Evolutionary conservation across 257 asterid species (phyloP).

Genomic region (Solanum chiquidenum): DNA sequence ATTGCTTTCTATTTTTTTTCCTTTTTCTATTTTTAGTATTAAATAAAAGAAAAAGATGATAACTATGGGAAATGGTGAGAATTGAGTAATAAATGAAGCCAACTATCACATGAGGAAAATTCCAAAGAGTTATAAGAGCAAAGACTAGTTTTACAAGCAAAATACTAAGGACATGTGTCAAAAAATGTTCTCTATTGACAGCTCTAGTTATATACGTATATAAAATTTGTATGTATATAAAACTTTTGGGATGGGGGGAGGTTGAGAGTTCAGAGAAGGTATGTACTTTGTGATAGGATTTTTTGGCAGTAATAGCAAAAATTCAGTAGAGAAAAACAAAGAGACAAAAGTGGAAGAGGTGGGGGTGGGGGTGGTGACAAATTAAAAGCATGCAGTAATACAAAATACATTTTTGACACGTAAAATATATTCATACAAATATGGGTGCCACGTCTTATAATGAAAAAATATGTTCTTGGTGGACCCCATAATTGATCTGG

Average conservation of each 20-base stretch:
- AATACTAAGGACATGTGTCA: neutral
- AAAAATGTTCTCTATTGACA: neutral
- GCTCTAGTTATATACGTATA: neutral
- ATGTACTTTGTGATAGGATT: neutral
- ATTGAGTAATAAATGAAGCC: neutral
- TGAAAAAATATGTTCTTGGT: neutral
- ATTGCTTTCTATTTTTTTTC: neutral
- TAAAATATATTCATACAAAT: neutral
- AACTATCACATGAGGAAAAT: neutral
- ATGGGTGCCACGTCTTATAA: neutral
- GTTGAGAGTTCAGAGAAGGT: neutral
- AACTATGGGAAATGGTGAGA: neutral
- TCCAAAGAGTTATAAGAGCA: neutral
- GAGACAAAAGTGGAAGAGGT: neutral
- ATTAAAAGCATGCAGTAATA: neutral
- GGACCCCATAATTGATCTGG: neutral
- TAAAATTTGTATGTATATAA: neutral
- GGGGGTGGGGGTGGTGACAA: neutral
- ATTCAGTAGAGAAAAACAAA: neutral
- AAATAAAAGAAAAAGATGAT: neutral
- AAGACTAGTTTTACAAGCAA: neutral
- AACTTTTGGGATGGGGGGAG: neutral
- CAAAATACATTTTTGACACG: conserved; percentile 16
- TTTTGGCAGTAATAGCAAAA: neutral
- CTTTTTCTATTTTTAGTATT: neutral